A percentile compares a stretch with the other conserved stretches of the same genome.
Conservation (phyloP, 305 asterid species). For the Withania somnifera region DNA sequence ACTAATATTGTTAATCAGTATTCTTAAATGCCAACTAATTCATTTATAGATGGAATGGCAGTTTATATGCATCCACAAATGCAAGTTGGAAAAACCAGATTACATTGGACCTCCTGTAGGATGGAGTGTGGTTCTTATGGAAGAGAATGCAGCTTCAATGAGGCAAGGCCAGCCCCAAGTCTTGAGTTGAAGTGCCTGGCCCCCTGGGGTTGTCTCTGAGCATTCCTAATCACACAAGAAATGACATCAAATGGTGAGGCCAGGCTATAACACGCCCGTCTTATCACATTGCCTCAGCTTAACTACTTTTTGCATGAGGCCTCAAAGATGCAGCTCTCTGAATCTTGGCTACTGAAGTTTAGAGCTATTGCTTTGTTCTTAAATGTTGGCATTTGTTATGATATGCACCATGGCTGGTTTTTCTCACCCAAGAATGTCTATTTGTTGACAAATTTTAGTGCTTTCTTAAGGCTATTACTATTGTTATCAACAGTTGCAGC, state of each 20-base stretch:
- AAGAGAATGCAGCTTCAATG: neutral
- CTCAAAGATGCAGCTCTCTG: neutral
- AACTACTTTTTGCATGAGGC: neutral
- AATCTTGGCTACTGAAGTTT: neutral
- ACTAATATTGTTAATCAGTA: neutral
- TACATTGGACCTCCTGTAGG: neutral
- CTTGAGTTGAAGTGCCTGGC: too few species aligned
- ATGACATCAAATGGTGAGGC: neutral
- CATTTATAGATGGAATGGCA: neutral
- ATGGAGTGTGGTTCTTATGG: neutral
- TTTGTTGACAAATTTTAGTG: neutral
- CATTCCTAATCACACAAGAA: neutral
- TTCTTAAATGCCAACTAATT: neutral
- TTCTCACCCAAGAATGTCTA: neutral
- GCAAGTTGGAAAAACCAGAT: neutral
- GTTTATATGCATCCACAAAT: neutral
- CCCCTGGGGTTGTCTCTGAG: neutral
- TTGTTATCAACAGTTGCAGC: too few species aligned
- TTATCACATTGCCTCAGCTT: neutral
- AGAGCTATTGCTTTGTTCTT: neutral
- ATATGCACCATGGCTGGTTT: neutral
- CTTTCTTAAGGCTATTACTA: too few species aligned
- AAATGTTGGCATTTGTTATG: neutral
- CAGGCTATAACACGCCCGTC: neutral
- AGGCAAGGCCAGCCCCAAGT: neutral